Evolutionary conservation across 2,329 filamentous ascomycete species (phyloP), one percentile per base, ranked within the genome.

Genomic region (Hypoxylon sp.): DNA sequence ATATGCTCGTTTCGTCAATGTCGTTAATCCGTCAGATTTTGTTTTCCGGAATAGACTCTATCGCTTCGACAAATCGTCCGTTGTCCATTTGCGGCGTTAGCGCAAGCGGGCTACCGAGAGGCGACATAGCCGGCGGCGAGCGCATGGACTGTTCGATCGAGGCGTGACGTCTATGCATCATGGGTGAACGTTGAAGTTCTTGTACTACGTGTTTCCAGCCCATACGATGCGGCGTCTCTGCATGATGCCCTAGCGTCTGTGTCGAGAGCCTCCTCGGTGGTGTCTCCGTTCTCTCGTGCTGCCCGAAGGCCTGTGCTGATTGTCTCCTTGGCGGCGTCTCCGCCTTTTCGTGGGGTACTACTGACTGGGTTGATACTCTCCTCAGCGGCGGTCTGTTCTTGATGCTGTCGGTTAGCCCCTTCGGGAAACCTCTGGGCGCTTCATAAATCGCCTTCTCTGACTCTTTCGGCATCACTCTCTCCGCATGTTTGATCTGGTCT

Each of bases 181-280:
- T 78, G 2, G 89, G 89, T 25, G 87, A 89, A 61, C 80, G 85
- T 76, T 90, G 88, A 55, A 91, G 79, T 74, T 91, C 89, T 60
- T 87, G 82, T 22, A 91, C 86, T 5, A 91, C 88, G 27, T 88
- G 88, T 20, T 86, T 86, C 89, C 89, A 91, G 27, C 88, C 88
- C 68, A 81, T 80, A 60, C 85, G 84, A 57, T 88, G 86, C 20
- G 80, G 80, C 42, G 80, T 59, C 25, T 58, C 40, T 3, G 46
- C 84, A 70, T 82, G 82, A 70, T 87, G 84, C 5, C 86, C 85
- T 70, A 44, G 50, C 13, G 50, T 30, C 50, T 58, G 65, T 85
- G 85, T 88, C 5, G 86, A 86, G 49, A 89, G 75, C 64, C 86
- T 82, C 59, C 87, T 82, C 68, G 87, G 73, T 6, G 85, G 84